Percentiles rank a stretch among this genome's conserved stretches.
phyloP scores from a whole-genome alignment of 192 early-diverging fungal species.

The Coemansia sp. region DNA sequence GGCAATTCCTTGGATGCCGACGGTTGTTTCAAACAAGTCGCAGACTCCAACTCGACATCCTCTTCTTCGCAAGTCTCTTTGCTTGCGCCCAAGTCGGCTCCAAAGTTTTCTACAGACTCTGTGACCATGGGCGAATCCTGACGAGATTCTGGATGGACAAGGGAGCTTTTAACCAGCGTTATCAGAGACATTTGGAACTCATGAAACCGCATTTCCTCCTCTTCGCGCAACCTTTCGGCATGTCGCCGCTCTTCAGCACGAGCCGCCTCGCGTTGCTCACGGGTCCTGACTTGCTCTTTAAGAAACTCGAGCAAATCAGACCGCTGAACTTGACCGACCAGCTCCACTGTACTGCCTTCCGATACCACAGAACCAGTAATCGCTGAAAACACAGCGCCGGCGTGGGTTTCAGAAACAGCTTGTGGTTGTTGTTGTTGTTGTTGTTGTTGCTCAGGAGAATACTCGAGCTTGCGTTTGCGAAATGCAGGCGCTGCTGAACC shows the following conservation, averaged over 20 bases:
- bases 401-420: not conserved
- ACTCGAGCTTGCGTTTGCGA: slow-evolving; percentile 31
- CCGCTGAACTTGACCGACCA: slow-evolving; percentile 32
- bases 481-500: slow-evolving; percentile 4
- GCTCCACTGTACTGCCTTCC: slow-evolving; percentile 15
- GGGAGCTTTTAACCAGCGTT: slow-evolving; percentile 25
- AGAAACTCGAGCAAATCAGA: slow-evolving; percentile 43
- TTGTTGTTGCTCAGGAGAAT: not conserved
- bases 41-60: not conserved
- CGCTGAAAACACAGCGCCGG: not conserved
- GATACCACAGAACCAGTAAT: slow-evolving; percentile 5
- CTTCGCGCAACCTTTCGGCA: slow-evolving; percentile 31
- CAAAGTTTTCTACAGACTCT: not conserved
- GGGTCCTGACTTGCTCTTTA: slow-evolving; percentile 30
- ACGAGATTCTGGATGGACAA: slow-evolving; percentile 18
- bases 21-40: not conserved
- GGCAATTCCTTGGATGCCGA: not conserved
- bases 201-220: slow-evolving; percentile 52
- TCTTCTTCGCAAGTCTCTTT: not conserved
- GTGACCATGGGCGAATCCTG: slow-evolving; percentile 7
- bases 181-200: slow-evolving; percentile 56
- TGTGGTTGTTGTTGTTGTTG: not conserved
- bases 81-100: not conserved
- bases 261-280: slow-evolving; percentile 34
- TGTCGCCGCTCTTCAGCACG: slow-evolving; percentile 37